Base-by-base conservation (phyloP, 2,329 filamentous ascomycete genomes). In the Bipolaris zeicola region DNA sequence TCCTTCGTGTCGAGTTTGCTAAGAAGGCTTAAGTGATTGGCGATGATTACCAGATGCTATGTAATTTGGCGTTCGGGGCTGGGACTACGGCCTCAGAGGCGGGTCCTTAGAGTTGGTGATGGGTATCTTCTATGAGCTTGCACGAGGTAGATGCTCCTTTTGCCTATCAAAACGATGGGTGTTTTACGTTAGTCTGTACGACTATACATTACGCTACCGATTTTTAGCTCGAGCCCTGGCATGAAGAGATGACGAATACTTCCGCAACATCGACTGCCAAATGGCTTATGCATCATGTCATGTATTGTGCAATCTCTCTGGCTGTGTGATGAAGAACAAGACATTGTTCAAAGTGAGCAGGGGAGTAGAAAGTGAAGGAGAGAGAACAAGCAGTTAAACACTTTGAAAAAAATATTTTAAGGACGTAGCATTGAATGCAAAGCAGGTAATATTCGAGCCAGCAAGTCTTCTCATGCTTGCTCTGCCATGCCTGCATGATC, bases 1-100 rank as follows among this genome's bases (percentile, higher is more conserved):
- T 95, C 77, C 80, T 95, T 71, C 85, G 89, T 76, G 91, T 95
- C 65, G 91, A 95, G 81, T 95, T 95, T 79, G 90, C 91, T 66
- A 95, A 94, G 79, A 83, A 83, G 76, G 67, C 67, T 53, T 69
- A 57, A 49, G 43, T 14, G 36, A 20, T 41, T 50, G 16, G 43
- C 24, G 26, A 47, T 52, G 50, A 45, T 33, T 45, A 44, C 42
- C 38, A 36, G 49, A 33, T 34, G 49, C 49, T 43, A 43, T 51
- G 49, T 43, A 37, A 36, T 51, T 39, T 28, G 26, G 33, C 18
- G 45, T 53, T 49, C 37, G 39, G 41, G 50, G 22, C 53, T 42
- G 53, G 49, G 45, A 48, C 45, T 48, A 13, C 33, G 33, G 33
- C 26, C 45, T 28, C 34, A 51, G 50, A 57, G 11, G 20, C 39